Evolutionary conservation across 2,329 filamentous ascomycete species (phyloP).

Genomic region (Ramularia endophylla): DNA sequence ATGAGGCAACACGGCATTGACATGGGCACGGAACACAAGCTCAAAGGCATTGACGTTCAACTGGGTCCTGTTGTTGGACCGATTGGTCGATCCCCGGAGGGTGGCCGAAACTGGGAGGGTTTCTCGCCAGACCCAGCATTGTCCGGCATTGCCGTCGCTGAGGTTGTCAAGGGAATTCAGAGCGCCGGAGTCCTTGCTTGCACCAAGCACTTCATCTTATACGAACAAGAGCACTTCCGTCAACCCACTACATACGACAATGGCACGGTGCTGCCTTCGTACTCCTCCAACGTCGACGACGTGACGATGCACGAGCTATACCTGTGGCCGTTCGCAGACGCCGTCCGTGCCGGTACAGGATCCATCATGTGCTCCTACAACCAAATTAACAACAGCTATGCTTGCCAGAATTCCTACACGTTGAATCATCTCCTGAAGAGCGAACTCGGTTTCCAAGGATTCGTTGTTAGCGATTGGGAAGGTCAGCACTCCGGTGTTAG

Average conservation of each 20-base stretch:
- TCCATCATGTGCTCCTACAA: conserved; percentile 61
- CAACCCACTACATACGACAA: conserved; percentile 38
- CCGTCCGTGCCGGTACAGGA: conserved; percentile 45
- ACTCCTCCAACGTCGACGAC: conserved; percentile 59
- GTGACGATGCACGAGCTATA: conserved; percentile 48
- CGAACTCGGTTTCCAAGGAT: conserved; percentile 72
- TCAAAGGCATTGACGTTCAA: conserved; percentile 68
- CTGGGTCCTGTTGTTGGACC: conserved; percentile 74
- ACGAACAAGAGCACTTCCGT: conserved; percentile 68
- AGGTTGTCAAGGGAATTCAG: conserved; percentile 75
- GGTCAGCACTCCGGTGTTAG: conserved; percentile 66
- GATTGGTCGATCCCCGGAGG: conserved; percentile 50
- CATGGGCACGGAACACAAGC: conserved; percentile 69
- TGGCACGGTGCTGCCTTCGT: conserved; percentile 51
- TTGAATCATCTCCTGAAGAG: conserved; percentile 72
- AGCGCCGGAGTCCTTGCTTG: conserved; percentile 76
- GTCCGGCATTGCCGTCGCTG: conserved; percentile 64
- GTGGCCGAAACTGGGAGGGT: conserved; percentile 37
- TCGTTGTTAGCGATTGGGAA: conserved; percentile 63
- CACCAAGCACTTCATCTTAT: conserved; percentile 68
- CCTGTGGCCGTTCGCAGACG: conserved; percentile 45
- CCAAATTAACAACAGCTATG: conserved; percentile 74
- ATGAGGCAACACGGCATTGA: conserved; percentile 63
- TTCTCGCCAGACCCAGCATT: conserved; percentile 69
- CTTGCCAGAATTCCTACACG: conserved; percentile 71